A percentile compares a stretch with the other conserved stretches of the same genome.
phyloP scores from a whole-genome alignment of 805 yeast species.

The Candida ponderosae region DNA sequence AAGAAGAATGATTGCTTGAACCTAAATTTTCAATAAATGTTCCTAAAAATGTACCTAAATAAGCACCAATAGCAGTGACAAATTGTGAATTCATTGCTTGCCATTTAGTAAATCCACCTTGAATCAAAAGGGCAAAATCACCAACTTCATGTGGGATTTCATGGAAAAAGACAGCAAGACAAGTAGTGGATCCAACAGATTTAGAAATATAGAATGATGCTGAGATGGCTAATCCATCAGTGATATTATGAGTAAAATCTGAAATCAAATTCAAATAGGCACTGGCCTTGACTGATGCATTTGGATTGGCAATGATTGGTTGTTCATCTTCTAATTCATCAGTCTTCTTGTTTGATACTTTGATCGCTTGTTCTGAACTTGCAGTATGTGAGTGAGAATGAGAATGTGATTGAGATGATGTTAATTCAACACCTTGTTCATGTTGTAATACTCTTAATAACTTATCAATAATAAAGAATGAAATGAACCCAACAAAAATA shows the following conservation, averaged over 20 bases:
- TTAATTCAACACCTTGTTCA: slow-evolving; percentile 19
- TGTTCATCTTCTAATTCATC: slow-evolving; percentile 16
- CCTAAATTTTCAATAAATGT: slow-evolving; percentile 42
- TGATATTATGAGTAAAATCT: slow-evolving; percentile 66
- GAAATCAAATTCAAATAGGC: slow-evolving; percentile 63
- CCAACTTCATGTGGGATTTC: slow-evolving; percentile 81
- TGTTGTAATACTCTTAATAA: slow-evolving; percentile 41
- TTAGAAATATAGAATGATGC: slow-evolving; percentile 59
- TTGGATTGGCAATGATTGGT: slow-evolving; percentile 26
- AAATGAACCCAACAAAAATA: slow-evolving; percentile 52
- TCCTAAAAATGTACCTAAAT: slow-evolving; percentile 58
- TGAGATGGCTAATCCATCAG: slow-evolving; percentile 72
- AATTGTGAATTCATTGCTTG: slow-evolving; percentile 64
- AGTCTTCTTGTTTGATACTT: slow-evolving; percentile 12
- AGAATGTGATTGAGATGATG: slow-evolving; percentile 9
- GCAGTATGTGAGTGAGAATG: slow-evolving; percentile 34
- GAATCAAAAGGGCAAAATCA: slow-evolving; percentile 65
- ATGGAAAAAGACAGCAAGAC: slow-evolving; percentile 65
- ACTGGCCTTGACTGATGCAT: slow-evolving; percentile 29
- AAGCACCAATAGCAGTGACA: slow-evolving; percentile 58
- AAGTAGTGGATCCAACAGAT: slow-evolving; percentile 58
- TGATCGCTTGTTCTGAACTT: slow-evolving; percentile 4
- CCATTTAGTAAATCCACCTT: slow-evolving; percentile 60
- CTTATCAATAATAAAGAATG: slow-evolving; percentile 59
- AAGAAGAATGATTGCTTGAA: background rate